Base-by-base conservation (phyloP, 257 asterid genomes). In the Jasminum sambac region DNA sequence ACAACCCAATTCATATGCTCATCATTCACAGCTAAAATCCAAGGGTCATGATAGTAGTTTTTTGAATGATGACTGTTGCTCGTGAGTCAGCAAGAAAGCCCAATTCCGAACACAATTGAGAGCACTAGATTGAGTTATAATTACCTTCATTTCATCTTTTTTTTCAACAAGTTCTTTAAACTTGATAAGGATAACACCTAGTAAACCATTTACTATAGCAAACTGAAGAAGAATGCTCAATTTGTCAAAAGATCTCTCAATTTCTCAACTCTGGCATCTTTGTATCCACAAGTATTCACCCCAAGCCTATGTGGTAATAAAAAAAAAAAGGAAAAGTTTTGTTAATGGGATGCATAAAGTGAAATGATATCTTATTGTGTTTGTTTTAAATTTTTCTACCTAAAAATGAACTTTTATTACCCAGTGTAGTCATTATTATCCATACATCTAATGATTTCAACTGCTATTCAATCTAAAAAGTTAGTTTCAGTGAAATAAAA, bases 281-380 rank as follows among this genome's bases (percentile, higher is more conserved):
- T 86, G 43, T 75, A 87, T 73, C 96, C 97, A 42, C 77, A 72
- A 50, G 85, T 84, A 69, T 71, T 62, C 60, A 86, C 78, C 64
- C 96, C 98, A 72, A 72, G 67, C 86, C 98, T 93, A 89, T 75
- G 75, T 67, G 64, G 65, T 19, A 63, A 36, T n/a, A 17, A 40
- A 16, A 41, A 60, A 34, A 58, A 73, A 24, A 70, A 11, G 50
- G n/a, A n/a, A n/a, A n/a, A 21, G n/a, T n/a, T n/a, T n/a, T 19
- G 11, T 14, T 2, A 30, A 74, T 59, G 7, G 36, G 23, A 70
- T 6, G 2, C 3, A 11, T 50, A 13, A 7, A 44, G 25, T 59
- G 76, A 50, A 64, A 65, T 11, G 59, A 60, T 5, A 23, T 8
- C 1, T 62, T n/a, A n/a, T n/a, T n/a, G n/a, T n/a, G n/a, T n/a